Base-by-base conservation (phyloP, 2,329 filamentous ascomycete species). In the Phaeosphaeriaceae sp. region DNA sequence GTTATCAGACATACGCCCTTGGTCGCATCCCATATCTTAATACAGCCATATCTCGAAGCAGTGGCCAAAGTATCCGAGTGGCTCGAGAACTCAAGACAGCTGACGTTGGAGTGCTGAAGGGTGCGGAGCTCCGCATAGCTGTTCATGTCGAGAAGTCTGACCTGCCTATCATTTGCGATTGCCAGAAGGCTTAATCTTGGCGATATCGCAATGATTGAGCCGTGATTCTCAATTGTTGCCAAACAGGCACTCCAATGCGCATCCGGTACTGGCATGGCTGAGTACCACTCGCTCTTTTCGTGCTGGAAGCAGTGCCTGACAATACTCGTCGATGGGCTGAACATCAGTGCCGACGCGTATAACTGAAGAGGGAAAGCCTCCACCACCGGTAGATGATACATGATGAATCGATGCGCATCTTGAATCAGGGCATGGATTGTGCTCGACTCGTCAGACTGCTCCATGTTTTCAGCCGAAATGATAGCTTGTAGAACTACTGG, bases 281-380 rank as follows among this genome's bases (percentile, higher is more conserved):
- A 52, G 19, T 68, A 56, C 25, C 48, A 45, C 24, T 60, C 20
- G 31, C 51, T 62, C 52, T 63, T 62, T 62, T 68, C 61, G 15
- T 60, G 21, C 44, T 58, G 27, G 21, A 65, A 65, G 1, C 57
- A 49, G 9, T 31, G 24, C 42, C 62, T 62, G 2, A 68, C 59
- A 19, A 57, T 11, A 36, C 66, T 70, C 11, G 41, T 7, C 17
- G 45, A 48, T 44, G 63, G 68, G 53, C 66, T 65, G 44, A 65
- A 69, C 42, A 68, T 25, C 0, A 73, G 62, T 7, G 61, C 65
- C 33, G 68, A 66, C 33, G 51, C 56, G 54, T 72, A 72, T 53
- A 52, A n/a, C 36, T 74, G 69, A 17, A 73, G 60, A 52, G 68
- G 67, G 20, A 19, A 56, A 31, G 44, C 58, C 56, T 66, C 63